Percentiles rank a stretch among this genome's conserved stretches.
phyloP scores from a whole-genome alignment of 2,329 filamentous ascomycete genomes.

The Neophaeococcomyces aloes region DNA sequence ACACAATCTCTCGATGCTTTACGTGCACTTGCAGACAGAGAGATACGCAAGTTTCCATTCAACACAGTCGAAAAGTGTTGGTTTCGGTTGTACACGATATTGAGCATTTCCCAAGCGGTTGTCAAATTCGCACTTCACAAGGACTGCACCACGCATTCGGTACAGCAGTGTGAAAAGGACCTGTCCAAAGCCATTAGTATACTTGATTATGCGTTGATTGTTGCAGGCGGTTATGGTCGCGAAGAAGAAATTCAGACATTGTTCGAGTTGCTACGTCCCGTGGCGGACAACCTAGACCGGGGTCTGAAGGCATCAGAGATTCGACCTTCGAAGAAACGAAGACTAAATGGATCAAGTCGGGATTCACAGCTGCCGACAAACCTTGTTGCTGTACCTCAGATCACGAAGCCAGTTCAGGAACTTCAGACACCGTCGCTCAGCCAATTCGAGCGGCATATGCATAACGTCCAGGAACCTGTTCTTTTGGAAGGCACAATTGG shows the following conservation, averaged over 20 bases:
- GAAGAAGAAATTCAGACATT: conserved; percentile 34
- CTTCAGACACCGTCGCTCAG: conserved; percentile 43
- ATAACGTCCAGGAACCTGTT: conserved; percentile 44
- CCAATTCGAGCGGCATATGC: conserved; percentile 52
- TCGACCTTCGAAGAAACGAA: conserved; percentile 9
- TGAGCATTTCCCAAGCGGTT: conserved; percentile 40
- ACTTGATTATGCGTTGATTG: conserved; percentile 67
- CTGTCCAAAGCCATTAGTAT: conserved; percentile 51
- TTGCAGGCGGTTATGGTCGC: conserved; percentile 55
- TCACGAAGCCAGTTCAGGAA: conserved; percentile 31
- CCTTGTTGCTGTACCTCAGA: conserved; percentile 24
- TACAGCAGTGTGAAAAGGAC: conserved; percentile 26
- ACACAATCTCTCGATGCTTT: too few species aligned
- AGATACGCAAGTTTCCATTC: conserved; percentile 47
- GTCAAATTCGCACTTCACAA: conserved; percentile 21
- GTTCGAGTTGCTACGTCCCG: conserved; percentile 20
- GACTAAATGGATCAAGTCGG: conserved; percentile 2
- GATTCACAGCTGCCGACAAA: conserved; percentile 7
- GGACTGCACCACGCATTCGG: background rate
- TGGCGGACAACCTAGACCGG: too few species aligned
- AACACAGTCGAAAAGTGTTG: conserved; percentile 46
- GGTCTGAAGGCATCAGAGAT: too few species aligned
- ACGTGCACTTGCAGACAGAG: conserved; percentile 40
- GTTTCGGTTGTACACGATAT: conserved; percentile 49
- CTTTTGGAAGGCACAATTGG: conserved; percentile 57